These are phyloP conservation scores for Phytophthora constricta DNA, from an alignment of 352 stramenopile genomes.

Conservation along the genomic window DNA sequence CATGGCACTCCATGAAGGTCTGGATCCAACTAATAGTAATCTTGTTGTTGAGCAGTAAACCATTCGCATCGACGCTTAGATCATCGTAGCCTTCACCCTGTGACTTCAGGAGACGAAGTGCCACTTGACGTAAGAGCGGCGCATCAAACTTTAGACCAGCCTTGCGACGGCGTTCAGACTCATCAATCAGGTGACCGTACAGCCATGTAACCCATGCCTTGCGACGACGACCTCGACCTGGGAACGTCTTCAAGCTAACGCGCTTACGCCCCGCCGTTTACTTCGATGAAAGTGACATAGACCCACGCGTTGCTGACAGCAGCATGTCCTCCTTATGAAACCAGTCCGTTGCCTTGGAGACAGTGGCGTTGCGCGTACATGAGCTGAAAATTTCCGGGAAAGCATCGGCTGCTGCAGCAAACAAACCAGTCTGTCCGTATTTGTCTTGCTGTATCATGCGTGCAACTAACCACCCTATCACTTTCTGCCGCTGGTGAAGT, in stretches of 20 bases:
- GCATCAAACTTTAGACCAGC: neutral
- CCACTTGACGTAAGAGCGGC: neutral
- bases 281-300: neutral
- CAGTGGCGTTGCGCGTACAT: conserved; percentile 10
- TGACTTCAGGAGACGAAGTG: neutral
- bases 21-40: neutral
- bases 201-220: neutral
- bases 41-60: neutral
- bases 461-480: conserved; percentile 3
- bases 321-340: conserved; percentile 11
- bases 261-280: neutral
- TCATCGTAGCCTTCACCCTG: neutral
- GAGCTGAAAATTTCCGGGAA: conserved; percentile 17
- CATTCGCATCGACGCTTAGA: neutral
- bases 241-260: neutral
- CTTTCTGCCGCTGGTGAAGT: conserved; percentile 3
- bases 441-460: neutral
- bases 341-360: conserved; percentile 18
- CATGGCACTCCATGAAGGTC: neutral
- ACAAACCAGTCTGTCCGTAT: conserved; percentile 4
- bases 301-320: neutral
- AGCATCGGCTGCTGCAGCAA: conserved; percentile 9
- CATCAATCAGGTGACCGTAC: neutral
- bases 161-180: neutral
- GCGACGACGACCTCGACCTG: neutral